Evolutionary conservation across 768 basidiomycete genomes (phyloP), one percentile per base, ranked within the genome.

Genomic region (Podaxis sp.): DNA sequence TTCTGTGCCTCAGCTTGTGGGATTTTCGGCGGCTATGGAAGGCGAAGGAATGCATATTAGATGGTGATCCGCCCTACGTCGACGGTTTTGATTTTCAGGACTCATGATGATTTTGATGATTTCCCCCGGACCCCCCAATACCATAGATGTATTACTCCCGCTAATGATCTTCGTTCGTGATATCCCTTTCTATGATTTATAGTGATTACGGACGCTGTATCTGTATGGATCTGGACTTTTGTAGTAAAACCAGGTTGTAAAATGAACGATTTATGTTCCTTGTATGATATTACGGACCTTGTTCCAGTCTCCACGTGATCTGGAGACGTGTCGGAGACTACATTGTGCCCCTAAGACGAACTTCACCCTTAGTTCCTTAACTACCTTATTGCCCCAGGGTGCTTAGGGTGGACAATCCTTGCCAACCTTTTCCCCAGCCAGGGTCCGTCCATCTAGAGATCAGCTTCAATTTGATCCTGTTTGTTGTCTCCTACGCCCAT

Each of bases 1-100:
- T 88, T 88, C 75, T 89, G 88, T 74, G 79, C 85, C 2, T 81
- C 85, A 13, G 77, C 82, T 3, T 86, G 85, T 66, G 89, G 89
- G 33, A 77, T 84, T 56, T 91, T 88, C 69, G 88, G 90, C 5
- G 75, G 82, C 60, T 92, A 89, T 74, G 81, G 80, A 66, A 78
- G 73, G 62, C 72, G 71, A 55, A 74, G 75, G 63, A 57, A 59
- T 12, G 25, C 69, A 9, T 71, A 74, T 55, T 72, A 70, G 70
- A 57, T 53, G 19, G 8, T 17, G 37, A 33, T 33, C 33, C 33
- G 2, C 33, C 33, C 2, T 33, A 33, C 9, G 33, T 33, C 33
- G 8, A 33, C 33, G 8, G 8, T 33, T 33, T 33, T 33, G 33
- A 33, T 33, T 9, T 33, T 33, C 33, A 33, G 33, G 33, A 33